Evolutionary conservation across 2,329 filamentous ascomycete species (phyloP).

Genomic region (Pezicula radicicola): DNA sequence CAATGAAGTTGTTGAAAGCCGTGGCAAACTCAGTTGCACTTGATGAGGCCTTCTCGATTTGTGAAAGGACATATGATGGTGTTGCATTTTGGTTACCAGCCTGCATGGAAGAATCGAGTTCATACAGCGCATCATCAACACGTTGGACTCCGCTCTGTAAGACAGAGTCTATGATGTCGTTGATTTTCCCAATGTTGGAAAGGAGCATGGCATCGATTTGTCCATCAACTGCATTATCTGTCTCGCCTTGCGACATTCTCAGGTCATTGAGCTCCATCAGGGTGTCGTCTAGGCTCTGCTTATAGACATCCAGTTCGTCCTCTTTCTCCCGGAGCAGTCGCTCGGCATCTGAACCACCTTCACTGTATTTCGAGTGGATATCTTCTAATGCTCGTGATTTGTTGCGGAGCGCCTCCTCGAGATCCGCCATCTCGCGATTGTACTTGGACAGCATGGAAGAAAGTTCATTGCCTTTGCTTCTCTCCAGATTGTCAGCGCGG

Average conservation of each 20-base stretch:
- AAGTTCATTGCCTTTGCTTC: slow-evolving; percentile 90
- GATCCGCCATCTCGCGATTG: slow-evolving; percentile 93
- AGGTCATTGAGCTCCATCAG: slow-evolving; percentile 89
- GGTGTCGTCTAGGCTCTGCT: slow-evolving; percentile 96
- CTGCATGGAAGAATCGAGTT: slow-evolving; percentile 96
- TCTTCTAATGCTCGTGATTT: slow-evolving; percentile 89
- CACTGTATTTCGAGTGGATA: slow-evolving; percentile 70
- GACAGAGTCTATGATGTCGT: slow-evolving; percentile 96
- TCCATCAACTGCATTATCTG: slow-evolving; percentile 78
- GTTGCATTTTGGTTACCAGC: slow-evolving; percentile 98
- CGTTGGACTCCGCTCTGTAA: slow-evolving; percentile 88
- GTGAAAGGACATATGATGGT: slow-evolving; percentile 89
- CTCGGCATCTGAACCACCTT: slow-evolving; percentile 84
- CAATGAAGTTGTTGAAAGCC: slow-evolving; percentile 97
- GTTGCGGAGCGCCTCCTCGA: slow-evolving; percentile 86
- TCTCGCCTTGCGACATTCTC: slow-evolving; percentile 69
- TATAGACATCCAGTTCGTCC: slow-evolving; percentile 96
- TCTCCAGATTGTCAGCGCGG: slow-evolving; percentile 86
- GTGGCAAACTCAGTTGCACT: slow-evolving; percentile 97
- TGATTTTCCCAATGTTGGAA: slow-evolving; percentile 86
- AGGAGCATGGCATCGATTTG: slow-evolving; percentile 89
- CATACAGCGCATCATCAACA: slow-evolving; percentile 94
- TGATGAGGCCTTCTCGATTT: slow-evolving; percentile 93
- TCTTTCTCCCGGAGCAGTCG: slow-evolving; percentile 88
- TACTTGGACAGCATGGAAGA: slow-evolving; percentile 94